These are phyloP conservation scores for Colletotrichum spinosum DNA, from an alignment of 2,329 filamentous ascomycete genomes.

Conservation along the genomic window DNA sequence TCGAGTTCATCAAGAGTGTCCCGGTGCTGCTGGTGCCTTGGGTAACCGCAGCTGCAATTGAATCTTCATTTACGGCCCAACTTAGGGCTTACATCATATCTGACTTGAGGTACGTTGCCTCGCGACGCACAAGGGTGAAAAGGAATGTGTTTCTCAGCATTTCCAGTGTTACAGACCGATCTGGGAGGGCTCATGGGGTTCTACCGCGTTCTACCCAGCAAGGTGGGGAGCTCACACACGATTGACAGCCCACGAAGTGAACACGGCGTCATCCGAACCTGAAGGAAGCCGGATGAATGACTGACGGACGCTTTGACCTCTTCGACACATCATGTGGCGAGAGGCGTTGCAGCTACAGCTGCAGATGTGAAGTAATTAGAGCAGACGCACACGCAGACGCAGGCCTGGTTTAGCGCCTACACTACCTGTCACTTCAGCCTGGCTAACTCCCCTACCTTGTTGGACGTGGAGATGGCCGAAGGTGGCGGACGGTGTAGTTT, in stretches of 20 bases:
- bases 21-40: constrained; percentile 19
- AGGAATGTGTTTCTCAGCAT: not conserved
- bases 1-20: constrained; percentile 7
- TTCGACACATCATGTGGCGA: constrained; percentile 25
- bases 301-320: constrained; percentile 14
- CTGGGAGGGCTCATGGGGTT: too few relatives aligned
- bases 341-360: constrained; percentile 30
- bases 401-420: not conserved
- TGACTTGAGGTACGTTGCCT: too few relatives aligned
- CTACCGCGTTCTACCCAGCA: too few relatives aligned
- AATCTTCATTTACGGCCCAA: constrained; percentile 23
- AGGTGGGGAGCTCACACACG: not conserved
- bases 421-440: too few relatives aligned
- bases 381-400: not conserved
- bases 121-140: too few relatives aligned
- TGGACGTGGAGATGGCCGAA: too few relatives aligned
- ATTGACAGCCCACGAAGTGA: not conserved
- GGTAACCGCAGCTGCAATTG: constrained; percentile 30
- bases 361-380: not conserved
- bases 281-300: not conserved
- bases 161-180: not conserved
- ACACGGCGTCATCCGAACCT: constrained; percentile 25
- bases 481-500: too few relatives aligned
- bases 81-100: not conserved
- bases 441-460: too few relatives aligned